A percentile compares a stretch with the other conserved stretches of the same genome.
These are phyloP conservation scores for Amaranthus cruentus DNA, from an alignment of 148 eudicot species.

Conservation along the genomic window DNA sequence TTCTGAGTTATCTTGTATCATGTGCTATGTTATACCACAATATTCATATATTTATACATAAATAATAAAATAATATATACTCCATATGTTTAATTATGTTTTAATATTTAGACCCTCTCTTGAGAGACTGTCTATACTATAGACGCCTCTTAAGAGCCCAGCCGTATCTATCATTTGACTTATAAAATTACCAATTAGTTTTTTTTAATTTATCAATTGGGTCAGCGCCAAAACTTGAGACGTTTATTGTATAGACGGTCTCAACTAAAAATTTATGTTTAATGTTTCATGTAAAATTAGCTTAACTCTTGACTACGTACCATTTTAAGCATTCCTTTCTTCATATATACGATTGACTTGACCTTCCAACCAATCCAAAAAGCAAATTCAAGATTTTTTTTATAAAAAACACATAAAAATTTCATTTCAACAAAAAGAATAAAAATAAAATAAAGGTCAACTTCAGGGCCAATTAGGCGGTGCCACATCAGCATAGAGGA, in stretches of 20 bases:
- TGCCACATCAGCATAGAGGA: slow-evolving; percentile 18
- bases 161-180: no score
- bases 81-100: no score
- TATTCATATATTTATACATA: background rate
- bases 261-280: background rate
- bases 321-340: slow-evolving; percentile 16
- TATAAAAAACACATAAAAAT: no score
- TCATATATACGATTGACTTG: slow-evolving; percentile 3
- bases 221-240: no score
- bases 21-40: background rate
- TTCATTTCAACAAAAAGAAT: background rate
- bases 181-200: no score
- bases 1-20: background rate
- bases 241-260: no score
- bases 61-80: background rate
- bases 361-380: slow-evolving; percentile 27
- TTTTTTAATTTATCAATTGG: no score
- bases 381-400: background rate
- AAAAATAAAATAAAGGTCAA: slow-evolving; percentile 18
- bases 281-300: background rate
- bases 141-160: no score
- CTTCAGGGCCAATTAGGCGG: slow-evolving; percentile 10
- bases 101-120: no score
- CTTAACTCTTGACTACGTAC: slow-evolving; percentile 12
- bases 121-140: no score